Conservation (phyloP, 2,329 filamentous ascomycete species). For the Ophiocordyceps camponoti-rufipedis region DNA sequence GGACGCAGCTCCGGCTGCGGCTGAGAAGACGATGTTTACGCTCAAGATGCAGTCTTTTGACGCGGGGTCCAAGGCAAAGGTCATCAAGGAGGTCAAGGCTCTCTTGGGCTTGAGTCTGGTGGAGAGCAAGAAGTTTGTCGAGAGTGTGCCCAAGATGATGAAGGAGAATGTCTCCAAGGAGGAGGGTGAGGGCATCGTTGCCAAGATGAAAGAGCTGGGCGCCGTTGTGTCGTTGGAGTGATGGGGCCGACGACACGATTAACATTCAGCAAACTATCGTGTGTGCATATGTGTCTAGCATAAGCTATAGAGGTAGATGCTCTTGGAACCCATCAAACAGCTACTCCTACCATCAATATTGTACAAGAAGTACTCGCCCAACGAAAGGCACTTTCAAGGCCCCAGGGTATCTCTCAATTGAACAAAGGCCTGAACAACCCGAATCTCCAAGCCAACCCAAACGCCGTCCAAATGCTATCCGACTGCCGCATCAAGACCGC, state of each 20-base stretch:
- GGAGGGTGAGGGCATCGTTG: conserved; percentile 96
- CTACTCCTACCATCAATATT: background rate
- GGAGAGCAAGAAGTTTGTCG: conserved; percentile 99
- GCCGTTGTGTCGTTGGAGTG: conserved; percentile 87
- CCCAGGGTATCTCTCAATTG: background rate
- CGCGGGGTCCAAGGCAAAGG: conserved; percentile 78
- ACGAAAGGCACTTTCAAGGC: too few species aligned
- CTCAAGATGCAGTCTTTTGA: conserved; percentile 89
- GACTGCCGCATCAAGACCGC: conserved; percentile 5
- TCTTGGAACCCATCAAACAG: background rate
- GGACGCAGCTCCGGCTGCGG: conserved; percentile 70
- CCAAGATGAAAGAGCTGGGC: conserved; percentile 81
- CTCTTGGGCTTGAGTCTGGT: conserved; percentile 90
- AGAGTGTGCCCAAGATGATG: conserved; percentile 94
- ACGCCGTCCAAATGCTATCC: conserved; percentile 12
- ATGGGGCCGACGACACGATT: conserved; percentile 14
- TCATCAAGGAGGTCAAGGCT: conserved; percentile 99
- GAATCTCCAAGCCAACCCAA: conserved; percentile 1
- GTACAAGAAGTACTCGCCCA: background rate
- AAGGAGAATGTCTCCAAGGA: conserved; percentile 99
- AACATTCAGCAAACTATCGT: conserved; percentile 17
- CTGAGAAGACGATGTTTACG: conserved; percentile 96
- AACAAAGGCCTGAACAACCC: background rate
- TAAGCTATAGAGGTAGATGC: background rate
- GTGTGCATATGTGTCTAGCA: conserved; percentile 15